phyloP scores from a whole-genome alignment of 2,329 filamentous ascomycete species.

The Microcera coccophila region DNA sequence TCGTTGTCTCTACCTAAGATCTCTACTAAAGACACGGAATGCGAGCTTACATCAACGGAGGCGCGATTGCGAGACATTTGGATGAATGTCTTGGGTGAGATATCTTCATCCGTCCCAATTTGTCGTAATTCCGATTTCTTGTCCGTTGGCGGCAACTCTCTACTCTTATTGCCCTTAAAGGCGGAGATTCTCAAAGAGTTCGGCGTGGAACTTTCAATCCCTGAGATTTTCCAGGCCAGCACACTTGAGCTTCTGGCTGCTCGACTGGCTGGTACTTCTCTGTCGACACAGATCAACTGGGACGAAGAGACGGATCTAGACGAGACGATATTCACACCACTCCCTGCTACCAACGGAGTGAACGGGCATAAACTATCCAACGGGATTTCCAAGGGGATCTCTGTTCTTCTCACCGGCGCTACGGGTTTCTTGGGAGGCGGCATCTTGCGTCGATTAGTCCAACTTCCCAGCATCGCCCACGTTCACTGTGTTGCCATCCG shows the following conservation, averaged over 20 bases:
- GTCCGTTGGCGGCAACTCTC: slow-evolving; percentile 39
- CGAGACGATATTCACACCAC: too few relatives aligned
- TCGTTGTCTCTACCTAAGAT: slow-evolving; percentile 18
- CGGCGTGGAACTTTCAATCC: slow-evolving; percentile 27
- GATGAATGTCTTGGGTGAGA: slow-evolving; percentile 15
- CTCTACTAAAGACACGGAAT: background rate
- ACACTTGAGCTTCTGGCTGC: slow-evolving; percentile 39
- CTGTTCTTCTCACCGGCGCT: slow-evolving; percentile 17
- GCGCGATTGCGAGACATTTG: slow-evolving; percentile 10
- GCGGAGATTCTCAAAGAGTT: slow-evolving; percentile 22
- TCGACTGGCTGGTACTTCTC: background rate
- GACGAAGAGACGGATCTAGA: slow-evolving; percentile 2
- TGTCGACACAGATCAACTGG: slow-evolving; percentile 6
- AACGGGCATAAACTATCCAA: too few relatives aligned
- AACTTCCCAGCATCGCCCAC: slow-evolving; percentile 27
- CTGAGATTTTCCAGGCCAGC: slow-evolving; percentile 35
- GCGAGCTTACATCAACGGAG: slow-evolving; percentile 2
- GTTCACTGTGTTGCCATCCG: slow-evolving; percentile 46
- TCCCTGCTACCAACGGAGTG: too few relatives aligned
- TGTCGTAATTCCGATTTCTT: slow-evolving; percentile 38
- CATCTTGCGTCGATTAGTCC: slow-evolving; percentile 36
- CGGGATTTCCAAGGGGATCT: too few relatives aligned
- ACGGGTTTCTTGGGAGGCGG: slow-evolving; percentile 15
- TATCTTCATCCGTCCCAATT: slow-evolving; percentile 13
- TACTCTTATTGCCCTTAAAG: slow-evolving; percentile 37